Conservation (phyloP, 352 stramenopile genomes). For the Thalassiosira ordinaria region DNA sequence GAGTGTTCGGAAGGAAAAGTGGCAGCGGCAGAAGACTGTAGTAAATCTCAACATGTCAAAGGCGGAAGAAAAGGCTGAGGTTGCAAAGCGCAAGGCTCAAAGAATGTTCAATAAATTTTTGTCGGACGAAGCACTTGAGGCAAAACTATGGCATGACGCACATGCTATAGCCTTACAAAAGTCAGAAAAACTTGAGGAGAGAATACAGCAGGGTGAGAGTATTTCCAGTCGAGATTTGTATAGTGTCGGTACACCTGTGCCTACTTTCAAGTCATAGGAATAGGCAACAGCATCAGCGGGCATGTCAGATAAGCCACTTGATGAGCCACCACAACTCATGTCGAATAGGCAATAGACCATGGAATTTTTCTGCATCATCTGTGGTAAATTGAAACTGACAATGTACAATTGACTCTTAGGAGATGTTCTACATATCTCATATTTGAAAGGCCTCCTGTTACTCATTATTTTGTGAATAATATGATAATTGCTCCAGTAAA, state of each 20-base stretch:
- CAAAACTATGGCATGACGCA: constrained; percentile 43
- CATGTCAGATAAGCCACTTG: no score
- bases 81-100: constrained; percentile 53
- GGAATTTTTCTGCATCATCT: no score
- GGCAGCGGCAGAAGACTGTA: constrained; percentile 67
- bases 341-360: no score
- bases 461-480: no score
- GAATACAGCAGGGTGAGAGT: constrained; percentile 37
- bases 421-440: no score
- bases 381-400: no score
- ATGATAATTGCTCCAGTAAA: no score
- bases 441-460: no score
- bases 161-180: constrained; percentile 41
- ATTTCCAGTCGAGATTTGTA: constrained; percentile 30
- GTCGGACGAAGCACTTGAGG: constrained; percentile 23
- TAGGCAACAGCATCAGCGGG: no score
- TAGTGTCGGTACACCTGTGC: constrained; percentile 28
- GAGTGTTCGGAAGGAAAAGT: constrained; percentile 65
- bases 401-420: no score
- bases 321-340: no score
- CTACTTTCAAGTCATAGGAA: neutral
- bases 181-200: constrained; percentile 36
- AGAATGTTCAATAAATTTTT: constrained; percentile 11
- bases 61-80: constrained; percentile 70
- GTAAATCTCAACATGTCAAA: constrained; percentile 62